Evolutionary conservation across 2,329 filamentous ascomycete species (phyloP).

Genomic region (Arthroderma sp.): DNA sequence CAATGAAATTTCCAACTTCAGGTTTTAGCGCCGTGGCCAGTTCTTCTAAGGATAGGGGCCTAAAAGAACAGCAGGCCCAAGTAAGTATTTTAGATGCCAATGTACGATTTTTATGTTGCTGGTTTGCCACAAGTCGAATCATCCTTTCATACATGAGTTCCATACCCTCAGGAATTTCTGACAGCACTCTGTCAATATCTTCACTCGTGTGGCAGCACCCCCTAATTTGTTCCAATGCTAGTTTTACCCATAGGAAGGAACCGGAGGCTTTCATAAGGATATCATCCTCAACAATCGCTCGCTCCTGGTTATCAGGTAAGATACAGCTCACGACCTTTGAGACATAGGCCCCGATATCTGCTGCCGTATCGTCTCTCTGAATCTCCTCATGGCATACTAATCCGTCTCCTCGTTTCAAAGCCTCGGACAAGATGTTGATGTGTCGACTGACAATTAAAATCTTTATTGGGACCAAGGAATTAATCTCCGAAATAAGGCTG

Average conservation of each 20-base stretch:
- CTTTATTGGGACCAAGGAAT: slow-evolving; percentile 3
- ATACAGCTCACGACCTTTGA: not conserved
- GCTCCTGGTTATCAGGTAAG: slow-evolving; percentile 9
- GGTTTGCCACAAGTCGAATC: slow-evolving; percentile 9
- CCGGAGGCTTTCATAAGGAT: slow-evolving; percentile 25
- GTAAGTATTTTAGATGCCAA: slow-evolving; percentile 11
- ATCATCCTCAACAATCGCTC: slow-evolving; percentile 14
- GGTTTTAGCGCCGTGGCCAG: slow-evolving; percentile 15
- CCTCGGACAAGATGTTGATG: slow-evolving; percentile 2
- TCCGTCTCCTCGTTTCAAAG: not conserved
- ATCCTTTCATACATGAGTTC: slow-evolving; percentile 18
- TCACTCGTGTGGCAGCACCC: slow-evolving; percentile 10
- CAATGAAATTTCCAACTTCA: slow-evolving; percentile 11
- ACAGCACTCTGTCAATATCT: slow-evolving; percentile 11
- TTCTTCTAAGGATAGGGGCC: slow-evolving; percentile 15
- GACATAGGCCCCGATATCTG: slow-evolving; percentile 3
- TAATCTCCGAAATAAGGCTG: slow-evolving; percentile 3
- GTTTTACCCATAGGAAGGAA: slow-evolving; percentile 26
- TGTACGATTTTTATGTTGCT: not conserved
- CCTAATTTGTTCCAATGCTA: slow-evolving; percentile 11
- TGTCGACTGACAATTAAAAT: slow-evolving; percentile 9
- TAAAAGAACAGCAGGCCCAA: slow-evolving; percentile 15
- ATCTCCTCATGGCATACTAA: slow-evolving; percentile 5
- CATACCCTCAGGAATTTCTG: slow-evolving; percentile 17
- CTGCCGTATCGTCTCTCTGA: slow-evolving; percentile 1